These are phyloP conservation scores for Excoecaria agallocha DNA, from an alignment of 345 rosid species.

Conservation along the genomic window DNA sequence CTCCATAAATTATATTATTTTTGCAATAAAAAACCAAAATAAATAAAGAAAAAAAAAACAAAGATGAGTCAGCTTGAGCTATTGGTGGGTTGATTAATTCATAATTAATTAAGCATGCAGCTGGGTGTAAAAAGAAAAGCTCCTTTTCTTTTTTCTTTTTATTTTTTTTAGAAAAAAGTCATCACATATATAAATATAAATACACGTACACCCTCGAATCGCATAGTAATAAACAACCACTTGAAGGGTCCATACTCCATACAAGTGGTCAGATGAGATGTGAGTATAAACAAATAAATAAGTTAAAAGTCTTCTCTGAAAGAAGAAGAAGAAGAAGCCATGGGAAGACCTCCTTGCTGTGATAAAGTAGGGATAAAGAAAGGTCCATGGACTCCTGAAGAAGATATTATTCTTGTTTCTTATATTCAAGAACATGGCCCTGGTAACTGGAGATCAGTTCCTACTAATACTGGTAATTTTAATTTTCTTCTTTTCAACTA, in stretches of 20 bases:
- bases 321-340: neutral
- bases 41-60: too few species aligned
- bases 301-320: neutral
- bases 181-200: neutral
- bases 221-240: neutral
- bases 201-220: neutral
- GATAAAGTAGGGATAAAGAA: slow-evolving; percentile 73
- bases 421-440: slow-evolving; percentile 96
- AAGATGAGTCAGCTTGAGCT: too few species aligned
- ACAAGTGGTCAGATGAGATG: neutral
- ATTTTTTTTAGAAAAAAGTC: neutral
- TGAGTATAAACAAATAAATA: neutral
- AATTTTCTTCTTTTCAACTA: neutral
- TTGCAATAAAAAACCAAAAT: too few species aligned
- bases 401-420: slow-evolving; percentile 88
- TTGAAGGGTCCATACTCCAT: neutral
- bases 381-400: slow-evolving; percentile 99
- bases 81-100: too few species aligned
- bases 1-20: too few species aligned
- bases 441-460: slow-evolving; percentile 97
- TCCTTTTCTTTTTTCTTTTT: too few species aligned
- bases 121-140: too few species aligned
- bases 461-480: slow-evolving; percentile 74
- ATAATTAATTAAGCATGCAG: too few species aligned
- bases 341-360: slow-evolving; percentile 32